phyloP scores from a whole-genome alignment of 495 filamentous ascomycete genomes.

The Pseudoneurospora amorphoporcata region DNA sequence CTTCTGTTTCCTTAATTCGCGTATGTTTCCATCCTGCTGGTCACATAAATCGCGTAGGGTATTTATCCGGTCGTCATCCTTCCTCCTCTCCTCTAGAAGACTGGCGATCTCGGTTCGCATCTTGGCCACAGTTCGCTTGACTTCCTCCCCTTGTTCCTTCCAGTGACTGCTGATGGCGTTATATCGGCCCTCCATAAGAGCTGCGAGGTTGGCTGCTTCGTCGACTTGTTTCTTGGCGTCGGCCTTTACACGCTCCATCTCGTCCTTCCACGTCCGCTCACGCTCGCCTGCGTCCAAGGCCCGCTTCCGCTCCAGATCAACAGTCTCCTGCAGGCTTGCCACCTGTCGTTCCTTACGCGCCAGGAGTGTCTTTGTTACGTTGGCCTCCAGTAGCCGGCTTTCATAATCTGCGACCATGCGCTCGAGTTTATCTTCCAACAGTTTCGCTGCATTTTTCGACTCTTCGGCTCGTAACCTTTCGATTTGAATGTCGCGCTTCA shows the following conservation, averaged over 20 bases:
- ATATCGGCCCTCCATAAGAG: slow-evolving; percentile 51
- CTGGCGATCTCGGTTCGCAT: slow-evolving; percentile 42
- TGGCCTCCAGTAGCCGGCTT: slow-evolving; percentile 59
- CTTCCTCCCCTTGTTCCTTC: slow-evolving; percentile 53
- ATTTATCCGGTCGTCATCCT: slow-evolving; percentile 48
- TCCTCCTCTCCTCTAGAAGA: slow-evolving; percentile 38
- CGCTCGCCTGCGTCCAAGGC: slow-evolving; percentile 46
- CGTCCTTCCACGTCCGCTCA: slow-evolving; percentile 52
- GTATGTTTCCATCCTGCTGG: slow-evolving; percentile 59
- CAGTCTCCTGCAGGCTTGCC: slow-evolving; percentile 55
- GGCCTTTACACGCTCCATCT: slow-evolving; percentile 50
- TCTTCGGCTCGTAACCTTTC: slow-evolving; percentile 65
- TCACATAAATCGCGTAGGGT: slow-evolving; percentile 53
- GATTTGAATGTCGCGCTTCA: slow-evolving; percentile 69
- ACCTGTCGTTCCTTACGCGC: slow-evolving; percentile 72
- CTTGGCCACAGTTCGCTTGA: slow-evolving; percentile 39
- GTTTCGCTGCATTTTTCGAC: slow-evolving; percentile 57
- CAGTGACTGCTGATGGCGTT: slow-evolving; percentile 59
- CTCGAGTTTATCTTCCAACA: slow-evolving; percentile 64
- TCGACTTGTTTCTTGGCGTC: slow-evolving; percentile 53
- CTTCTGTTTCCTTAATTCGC: slow-evolving; percentile 46
- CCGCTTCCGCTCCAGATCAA: slow-evolving; percentile 56
- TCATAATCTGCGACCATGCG: slow-evolving; percentile 56
- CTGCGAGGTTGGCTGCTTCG: slow-evolving; percentile 47
- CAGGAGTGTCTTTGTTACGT: slow-evolving; percentile 56